phyloP scores from a whole-genome alignment of 2,329 filamentous ascomycete species.

The Biscogniauxia mediterranea region DNA sequence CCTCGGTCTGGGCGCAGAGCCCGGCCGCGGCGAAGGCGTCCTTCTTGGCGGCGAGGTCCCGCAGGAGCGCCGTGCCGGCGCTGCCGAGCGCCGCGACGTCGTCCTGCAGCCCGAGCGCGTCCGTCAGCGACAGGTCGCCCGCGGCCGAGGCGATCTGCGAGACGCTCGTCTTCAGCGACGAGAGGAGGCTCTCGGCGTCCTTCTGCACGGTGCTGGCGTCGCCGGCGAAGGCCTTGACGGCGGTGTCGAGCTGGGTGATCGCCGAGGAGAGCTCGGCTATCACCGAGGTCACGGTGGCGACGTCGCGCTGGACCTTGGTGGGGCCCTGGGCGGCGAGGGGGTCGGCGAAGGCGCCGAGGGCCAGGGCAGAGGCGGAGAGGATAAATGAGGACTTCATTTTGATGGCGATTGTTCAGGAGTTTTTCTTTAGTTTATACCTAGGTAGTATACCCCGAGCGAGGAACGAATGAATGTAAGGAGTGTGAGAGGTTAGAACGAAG shows the following conservation, averaged over 20 bases:
- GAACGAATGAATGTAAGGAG: background rate
- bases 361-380: slow-evolving; percentile 20
- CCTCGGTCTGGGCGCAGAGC: slow-evolving; percentile 17
- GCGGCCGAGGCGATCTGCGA: slow-evolving; percentile 10
- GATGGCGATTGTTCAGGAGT: slow-evolving; percentile 1
- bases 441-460: background rate
- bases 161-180: slow-evolving; percentile 20
- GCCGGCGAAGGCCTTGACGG: slow-evolving; percentile 28
- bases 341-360: slow-evolving; percentile 23
- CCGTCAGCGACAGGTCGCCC: slow-evolving; percentile 13
- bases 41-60: slow-evolving; percentile 24
- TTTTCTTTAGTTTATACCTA: too few relatives aligned
- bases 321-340: background rate
- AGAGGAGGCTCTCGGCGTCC: slow-evolving; percentile 23
- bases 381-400: slow-evolving; percentile 27
- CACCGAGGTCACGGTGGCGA: slow-evolving; percentile 23
- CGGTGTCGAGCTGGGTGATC: slow-evolving; percentile 28
- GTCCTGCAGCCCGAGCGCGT: slow-evolving; percentile 16
- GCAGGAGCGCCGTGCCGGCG: slow-evolving; percentile 15
- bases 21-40: slow-evolving; percentile 18
- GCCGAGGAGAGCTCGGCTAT: slow-evolving; percentile 23
- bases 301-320: slow-evolving; percentile 11
- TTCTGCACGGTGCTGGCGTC: slow-evolving; percentile 24
- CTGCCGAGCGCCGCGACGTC: slow-evolving; percentile 7
- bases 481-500: background rate